A percentile compares a stretch with the other conserved stretches of the same genome.
phyloP scores from a whole-genome alignment of 345 rosid species.

The Nasturtium officinale region DNA sequence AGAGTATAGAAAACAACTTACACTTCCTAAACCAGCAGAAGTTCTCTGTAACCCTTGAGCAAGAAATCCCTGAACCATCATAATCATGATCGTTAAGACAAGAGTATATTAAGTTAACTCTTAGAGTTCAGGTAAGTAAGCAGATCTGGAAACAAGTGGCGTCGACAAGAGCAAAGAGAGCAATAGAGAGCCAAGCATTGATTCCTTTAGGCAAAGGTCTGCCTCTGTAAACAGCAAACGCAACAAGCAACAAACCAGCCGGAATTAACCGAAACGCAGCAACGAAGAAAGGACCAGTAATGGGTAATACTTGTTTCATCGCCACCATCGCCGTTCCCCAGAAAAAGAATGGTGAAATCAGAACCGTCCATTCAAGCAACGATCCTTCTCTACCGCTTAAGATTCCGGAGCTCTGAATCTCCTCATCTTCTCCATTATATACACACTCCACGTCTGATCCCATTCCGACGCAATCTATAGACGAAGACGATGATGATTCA shows the following conservation, averaged over 20 bases:
- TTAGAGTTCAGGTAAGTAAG: neutral
- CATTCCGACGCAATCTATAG: slow-evolving; percentile 57
- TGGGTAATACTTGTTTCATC: slow-evolving; percentile 91
- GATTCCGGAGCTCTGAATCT: slow-evolving; percentile 29
- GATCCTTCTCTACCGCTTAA: slow-evolving; percentile 30
- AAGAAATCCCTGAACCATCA: slow-evolving; percentile 73
- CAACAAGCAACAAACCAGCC: slow-evolving; percentile 73
- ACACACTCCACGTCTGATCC: slow-evolving; percentile 61
- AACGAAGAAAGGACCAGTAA: slow-evolving; percentile 81
- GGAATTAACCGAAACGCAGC: slow-evolving; percentile 89
- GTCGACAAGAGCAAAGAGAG: slow-evolving; percentile 80
- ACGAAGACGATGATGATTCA: slow-evolving; percentile 24
- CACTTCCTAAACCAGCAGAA: slow-evolving; percentile 95
- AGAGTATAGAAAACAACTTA: slow-evolving; percentile 34
- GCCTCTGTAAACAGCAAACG: slow-evolving; percentile 65
- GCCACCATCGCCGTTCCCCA: slow-evolving; percentile 99
- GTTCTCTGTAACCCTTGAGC: slow-evolving; percentile 89
- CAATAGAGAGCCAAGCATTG: slow-evolving; percentile 82
- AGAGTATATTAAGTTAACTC: neutral
- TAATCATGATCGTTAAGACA: neutral
- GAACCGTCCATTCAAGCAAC: slow-evolving; percentile 57
- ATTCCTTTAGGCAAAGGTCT: slow-evolving; percentile 69
- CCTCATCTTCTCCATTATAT: slow-evolving; percentile 31
- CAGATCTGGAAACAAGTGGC: slow-evolving; percentile 84
- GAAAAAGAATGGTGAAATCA: slow-evolving; percentile 93